Conservation (phyloP, 352 stramenopile species). For the Achlya hypogyna region DNA sequence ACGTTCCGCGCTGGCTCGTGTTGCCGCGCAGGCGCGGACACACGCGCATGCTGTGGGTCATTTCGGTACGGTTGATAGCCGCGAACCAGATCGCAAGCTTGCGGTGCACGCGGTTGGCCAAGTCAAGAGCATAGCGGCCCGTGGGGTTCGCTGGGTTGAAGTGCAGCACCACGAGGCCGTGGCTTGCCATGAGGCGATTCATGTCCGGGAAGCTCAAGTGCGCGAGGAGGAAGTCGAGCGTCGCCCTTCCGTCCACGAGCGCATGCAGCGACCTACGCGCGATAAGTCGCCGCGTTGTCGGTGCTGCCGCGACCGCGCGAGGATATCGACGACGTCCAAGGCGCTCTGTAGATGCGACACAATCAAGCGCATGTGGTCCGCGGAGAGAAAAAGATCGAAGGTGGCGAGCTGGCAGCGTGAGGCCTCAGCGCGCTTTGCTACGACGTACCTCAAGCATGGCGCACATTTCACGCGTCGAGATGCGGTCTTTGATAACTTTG, state of each 20-base stretch:
- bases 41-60: constrained; percentile 19
- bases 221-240: constrained; percentile 40
- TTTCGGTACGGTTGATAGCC: constrained; percentile 43
- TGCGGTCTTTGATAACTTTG: constrained; percentile 14
- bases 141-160: constrained; percentile 55
- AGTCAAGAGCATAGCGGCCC: constrained; percentile 42
- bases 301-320: constrained; percentile 45
- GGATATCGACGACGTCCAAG: constrained; percentile 43
- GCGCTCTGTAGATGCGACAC: constrained; percentile 28
- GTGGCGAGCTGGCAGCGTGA: background rate
- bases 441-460: constrained; percentile 12
- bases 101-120: constrained; percentile 42
- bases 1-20: constrained; percentile 47
- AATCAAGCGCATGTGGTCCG: constrained; percentile 32
- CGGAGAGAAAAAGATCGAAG: constrained; percentile 44
- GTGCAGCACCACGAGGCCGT: constrained; percentile 37
- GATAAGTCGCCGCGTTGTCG: background rate
- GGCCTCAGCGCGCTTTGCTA: background rate
- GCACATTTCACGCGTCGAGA: constrained; percentile 16
- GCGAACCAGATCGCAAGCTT: constrained; percentile 64
- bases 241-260: constrained; percentile 39
- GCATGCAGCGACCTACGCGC: background rate
- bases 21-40: constrained; percentile 43
- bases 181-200: constrained; percentile 44
- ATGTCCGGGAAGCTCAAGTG: constrained; percentile 36